Percentiles rank a stretch among this genome's conserved stretches.
Conservation (phyloP, 495 filamentous ascomycete genomes). For the Aspergillus funiculosus region DNA sequence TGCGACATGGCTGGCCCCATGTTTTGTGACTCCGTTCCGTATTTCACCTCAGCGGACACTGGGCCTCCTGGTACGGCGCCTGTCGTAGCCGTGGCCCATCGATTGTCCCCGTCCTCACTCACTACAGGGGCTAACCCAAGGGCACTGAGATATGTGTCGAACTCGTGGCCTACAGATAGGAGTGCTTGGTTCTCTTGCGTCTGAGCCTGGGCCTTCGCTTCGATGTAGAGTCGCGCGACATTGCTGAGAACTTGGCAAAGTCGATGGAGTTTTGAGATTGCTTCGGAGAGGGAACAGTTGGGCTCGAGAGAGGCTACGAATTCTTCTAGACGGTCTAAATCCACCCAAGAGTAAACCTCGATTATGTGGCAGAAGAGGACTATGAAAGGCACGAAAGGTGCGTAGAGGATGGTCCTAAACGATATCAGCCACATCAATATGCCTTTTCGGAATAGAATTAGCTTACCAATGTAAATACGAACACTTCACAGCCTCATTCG, state of each 20-base stretch:
- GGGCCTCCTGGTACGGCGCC: constrained; percentile 8
- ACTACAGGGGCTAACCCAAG: constrained; percentile 53
- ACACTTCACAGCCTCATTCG: constrained; percentile 39
- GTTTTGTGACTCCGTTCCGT: constrained; percentile 8
- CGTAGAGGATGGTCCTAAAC: constrained; percentile 57
- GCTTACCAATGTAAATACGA: constrained; percentile 61
- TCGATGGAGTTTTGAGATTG: constrained; percentile 52
- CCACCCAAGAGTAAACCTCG: constrained; percentile 37
- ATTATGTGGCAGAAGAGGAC: constrained; percentile 66
- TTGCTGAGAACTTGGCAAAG: constrained; percentile 57
- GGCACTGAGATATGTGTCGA: constrained; percentile 59
- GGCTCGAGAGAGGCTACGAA: constrained; percentile 55
- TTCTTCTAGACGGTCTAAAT: constrained; percentile 47
- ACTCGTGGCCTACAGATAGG: constrained; percentile 51
- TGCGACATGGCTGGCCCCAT: constrained; percentile 24
- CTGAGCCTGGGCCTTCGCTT: constrained; percentile 49
- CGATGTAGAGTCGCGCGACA: constrained; percentile 57
- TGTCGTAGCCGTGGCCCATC: constrained; percentile 9
- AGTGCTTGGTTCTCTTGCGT: constrained; percentile 37
- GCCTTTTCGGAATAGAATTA: background rate
- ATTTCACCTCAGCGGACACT: constrained; percentile 11
- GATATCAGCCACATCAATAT: background rate
- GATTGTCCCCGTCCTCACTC: constrained; percentile 15
- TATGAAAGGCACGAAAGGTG: constrained; percentile 64
- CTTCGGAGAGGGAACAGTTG: constrained; percentile 46